phyloP scores from a whole-genome alignment of 768 basidiomycete species.

The Porphyrellus cyaneotinctus region DNA sequence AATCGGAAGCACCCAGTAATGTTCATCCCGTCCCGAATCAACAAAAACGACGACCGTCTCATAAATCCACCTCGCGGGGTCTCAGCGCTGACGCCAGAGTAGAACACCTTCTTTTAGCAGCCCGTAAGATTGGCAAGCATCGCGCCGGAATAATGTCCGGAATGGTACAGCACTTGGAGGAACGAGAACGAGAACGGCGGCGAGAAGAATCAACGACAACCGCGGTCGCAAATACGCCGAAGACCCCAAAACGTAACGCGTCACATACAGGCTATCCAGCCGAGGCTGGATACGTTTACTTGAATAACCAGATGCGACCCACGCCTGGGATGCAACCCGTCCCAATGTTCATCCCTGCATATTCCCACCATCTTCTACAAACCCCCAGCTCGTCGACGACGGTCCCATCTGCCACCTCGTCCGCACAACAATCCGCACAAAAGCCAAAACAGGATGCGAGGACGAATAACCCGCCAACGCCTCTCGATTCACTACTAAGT shows the following conservation, averaged over 20 bases:
- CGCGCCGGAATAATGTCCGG: constrained; percentile 57
- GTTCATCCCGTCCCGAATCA: constrained; percentile 6
- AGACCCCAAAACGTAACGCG: constrained; percentile 31
- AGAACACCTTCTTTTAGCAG: constrained; percentile 69
- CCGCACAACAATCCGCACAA: constrained; percentile 15
- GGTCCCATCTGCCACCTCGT: constrained; percentile 23
- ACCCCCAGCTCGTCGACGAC: constrained; percentile 33
- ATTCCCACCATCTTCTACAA: constrained; percentile 26
- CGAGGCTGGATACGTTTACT: constrained; percentile 28
- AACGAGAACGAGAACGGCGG: constrained; percentile 28
- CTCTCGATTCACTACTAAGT: constrained; percentile 56
- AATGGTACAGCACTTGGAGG: constrained; percentile 36
- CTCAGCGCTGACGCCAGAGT: constrained; percentile 60
- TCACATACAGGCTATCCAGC: constrained; percentile 21
- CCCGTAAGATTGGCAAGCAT: constrained; percentile 62
- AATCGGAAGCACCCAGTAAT: constrained; percentile 15
- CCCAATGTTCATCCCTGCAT: constrained; percentile 30
- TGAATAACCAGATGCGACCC: constrained; percentile 24
- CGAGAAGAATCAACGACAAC: constrained; percentile 25
- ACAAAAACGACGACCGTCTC: constrained; percentile 26
- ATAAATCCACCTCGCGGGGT: constrained; percentile 28
- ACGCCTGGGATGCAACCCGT: constrained; percentile 29
- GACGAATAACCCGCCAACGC: constrained; percentile 37
- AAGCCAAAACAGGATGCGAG: constrained; percentile 15
- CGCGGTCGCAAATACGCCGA: constrained; percentile 20